A percentile compares a stretch with the other conserved stretches of the same genome.
Conservation (phyloP, 2,329 filamentous ascomycete species). For the Cryphonectria japonica region DNA sequence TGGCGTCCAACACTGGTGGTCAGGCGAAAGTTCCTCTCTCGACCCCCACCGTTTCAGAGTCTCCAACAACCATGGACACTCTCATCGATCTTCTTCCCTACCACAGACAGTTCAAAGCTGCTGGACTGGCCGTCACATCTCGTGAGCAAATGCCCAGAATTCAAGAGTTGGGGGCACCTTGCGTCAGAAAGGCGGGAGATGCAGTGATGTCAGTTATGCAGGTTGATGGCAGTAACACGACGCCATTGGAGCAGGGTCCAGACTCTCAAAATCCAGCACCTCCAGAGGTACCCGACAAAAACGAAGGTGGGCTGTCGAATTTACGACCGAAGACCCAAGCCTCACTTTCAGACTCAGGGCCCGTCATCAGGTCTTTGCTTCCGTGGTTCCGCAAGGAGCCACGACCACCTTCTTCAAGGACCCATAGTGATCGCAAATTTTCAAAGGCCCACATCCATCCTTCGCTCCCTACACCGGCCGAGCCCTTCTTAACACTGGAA, state of each 20-base stretch:
- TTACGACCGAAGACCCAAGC: neutral
- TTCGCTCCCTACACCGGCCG: constrained; percentile 20
- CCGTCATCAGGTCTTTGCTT: constrained; percentile 17
- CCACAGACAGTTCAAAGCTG: constrained; percentile 55
- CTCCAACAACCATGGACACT: constrained; percentile 52
- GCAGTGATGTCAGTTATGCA: constrained; percentile 5
- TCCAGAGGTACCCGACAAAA: neutral
- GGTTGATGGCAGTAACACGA: constrained; percentile 26
- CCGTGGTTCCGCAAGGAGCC: constrained; percentile 22
- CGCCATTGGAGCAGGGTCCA: constrained; percentile 22
- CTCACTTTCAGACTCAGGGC: neutral
- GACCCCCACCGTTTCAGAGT: constrained; percentile 46
- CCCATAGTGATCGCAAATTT: constrained; percentile 19
- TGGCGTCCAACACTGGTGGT: constrained; percentile 43
- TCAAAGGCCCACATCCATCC: constrained; percentile 27
- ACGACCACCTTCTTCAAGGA: neutral
- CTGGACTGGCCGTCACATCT: constrained; percentile 61
- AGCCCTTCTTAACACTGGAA: constrained; percentile 23
- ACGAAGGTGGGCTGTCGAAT: neutral
- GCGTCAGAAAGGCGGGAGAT: neutral
- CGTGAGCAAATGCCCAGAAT: constrained; percentile 43
- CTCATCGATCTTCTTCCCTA: constrained; percentile 58
- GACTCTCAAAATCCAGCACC: neutral
- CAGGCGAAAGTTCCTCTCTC: constrained; percentile 40
- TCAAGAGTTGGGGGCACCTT: neutral